Evolutionary conservation across 2,329 filamentous ascomycete species (phyloP), one percentile per base, ranked within the genome.

Genomic region (Ophiostoma montium): DNA sequence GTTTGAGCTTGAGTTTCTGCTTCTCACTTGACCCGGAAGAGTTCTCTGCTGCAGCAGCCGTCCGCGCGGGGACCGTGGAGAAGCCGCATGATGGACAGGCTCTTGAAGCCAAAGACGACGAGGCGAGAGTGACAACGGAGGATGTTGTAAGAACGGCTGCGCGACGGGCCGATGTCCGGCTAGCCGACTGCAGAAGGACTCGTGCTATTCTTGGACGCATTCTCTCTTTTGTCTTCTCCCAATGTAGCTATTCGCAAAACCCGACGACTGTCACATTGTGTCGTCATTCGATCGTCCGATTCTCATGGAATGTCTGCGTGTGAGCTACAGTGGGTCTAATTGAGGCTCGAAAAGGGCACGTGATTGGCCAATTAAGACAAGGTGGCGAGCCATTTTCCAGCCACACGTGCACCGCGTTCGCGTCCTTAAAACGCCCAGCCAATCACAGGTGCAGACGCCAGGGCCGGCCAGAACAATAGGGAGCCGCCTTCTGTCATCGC

Each of bases 1-100:
- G 73, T 62, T 82, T 78, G 52, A 61, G 69, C 58, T 66, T 68
- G 56, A 23, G 39, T 23, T n/a, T 30, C 18, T n/a, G n/a, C n/a
- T 11, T 21, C 18, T 23, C 35, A 4, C 21, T 32, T 0, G 35
- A n/a, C n/a, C n/a, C n/a, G n/a, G n/a, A n/a, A n/a, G n/a, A n/a
- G n/a, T n/a, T n/a, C n/a, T 48, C 50, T 11, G 46, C 19, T 15
- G 49, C 33, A 3, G 43, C 46, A 16, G 53, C 48, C 1, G 54
- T 53, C n/a, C 53, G 49, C 7, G 46, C 50, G 2, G 52, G 36
- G 9, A 46, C 23, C 7, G 51, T 55, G 2, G 53, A 53, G 7
- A 55, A 15, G 8, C 50, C 53, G 43, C 51, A 55, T 50, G 35
- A 47, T 10, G 50, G 53, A 13, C 52, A 56, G 9, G 53, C 45